Percentiles rank a stretch among this genome's conserved stretches.
Evolutionary conservation across 495 filamentous ascomycete genomes (phyloP).

Genomic region (Beverwykella pulmonaria): DNA sequence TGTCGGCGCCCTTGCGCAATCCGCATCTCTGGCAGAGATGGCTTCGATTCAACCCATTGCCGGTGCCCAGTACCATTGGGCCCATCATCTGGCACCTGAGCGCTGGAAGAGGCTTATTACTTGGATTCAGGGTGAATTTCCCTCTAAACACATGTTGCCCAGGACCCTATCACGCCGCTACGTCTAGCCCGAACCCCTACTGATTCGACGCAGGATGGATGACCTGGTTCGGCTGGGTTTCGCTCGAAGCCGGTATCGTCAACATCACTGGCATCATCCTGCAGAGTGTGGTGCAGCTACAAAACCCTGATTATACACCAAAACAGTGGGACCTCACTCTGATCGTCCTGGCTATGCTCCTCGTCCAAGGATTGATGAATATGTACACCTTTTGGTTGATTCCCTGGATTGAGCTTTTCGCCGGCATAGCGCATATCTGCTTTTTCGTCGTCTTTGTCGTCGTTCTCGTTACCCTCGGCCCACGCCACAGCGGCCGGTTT

Average conservation of each 20-base stretch:
- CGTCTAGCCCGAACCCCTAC: no score
- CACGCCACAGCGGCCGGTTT: no score
- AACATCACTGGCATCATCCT: conserved; percentile 40
- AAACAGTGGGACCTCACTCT: conserved; percentile 33
- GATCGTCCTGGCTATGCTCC: conserved; percentile 12
- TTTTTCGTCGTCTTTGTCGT: conserved; percentile 14
- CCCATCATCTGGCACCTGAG: conserved; percentile 16
- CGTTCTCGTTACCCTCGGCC: no score
- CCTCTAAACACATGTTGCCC: no score
- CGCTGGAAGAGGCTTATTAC: conserved; percentile 2
- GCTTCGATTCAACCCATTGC: conserved; percentile 23
- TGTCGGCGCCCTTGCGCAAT: conserved; percentile 37
- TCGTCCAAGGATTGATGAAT: conserved; percentile 2
- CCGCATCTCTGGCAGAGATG: conserved; percentile 31
- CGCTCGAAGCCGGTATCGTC: conserved; percentile 44
- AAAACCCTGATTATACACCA: conserved; percentile 34
- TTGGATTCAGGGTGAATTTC: conserved; percentile 23
- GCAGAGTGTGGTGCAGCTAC: conserved; percentile 48
- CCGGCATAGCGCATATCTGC: conserved; percentile 6
- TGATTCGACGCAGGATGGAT: no score
- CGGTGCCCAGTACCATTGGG: conserved; percentile 33
- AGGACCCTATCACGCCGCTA: no score
- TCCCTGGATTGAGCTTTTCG: conserved; percentile 11
- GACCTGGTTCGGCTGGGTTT: no score
- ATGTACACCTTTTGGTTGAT: conserved; percentile 9